Evolutionary conservation across 2,329 filamentous ascomycete genomes (phyloP).

Genomic region (Calonectria pteridis): DNA sequence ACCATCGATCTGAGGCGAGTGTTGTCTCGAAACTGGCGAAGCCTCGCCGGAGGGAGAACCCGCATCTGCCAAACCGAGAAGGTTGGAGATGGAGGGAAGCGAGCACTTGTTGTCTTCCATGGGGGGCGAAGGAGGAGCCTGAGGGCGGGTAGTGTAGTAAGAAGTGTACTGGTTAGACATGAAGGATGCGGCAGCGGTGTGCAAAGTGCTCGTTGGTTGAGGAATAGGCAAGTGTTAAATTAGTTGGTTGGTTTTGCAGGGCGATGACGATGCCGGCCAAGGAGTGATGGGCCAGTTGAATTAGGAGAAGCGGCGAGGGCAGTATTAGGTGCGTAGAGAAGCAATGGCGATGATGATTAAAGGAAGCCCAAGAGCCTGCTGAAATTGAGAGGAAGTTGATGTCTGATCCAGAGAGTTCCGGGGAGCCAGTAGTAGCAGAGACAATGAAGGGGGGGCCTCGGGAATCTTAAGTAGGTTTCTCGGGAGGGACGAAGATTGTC

Average conservation of each 20-base stretch:
- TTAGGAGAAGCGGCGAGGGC: conserved; percentile 27
- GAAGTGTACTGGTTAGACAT: conserved; percentile 45
- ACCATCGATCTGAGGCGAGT: conserved; percentile 50
- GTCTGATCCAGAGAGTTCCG: conserved; percentile 31
- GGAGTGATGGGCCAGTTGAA: conserved; percentile 22
- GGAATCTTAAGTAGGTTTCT: conserved; percentile 48
- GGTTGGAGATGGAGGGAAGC: conserved; percentile 91
- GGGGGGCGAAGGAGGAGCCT: conserved; percentile 79
- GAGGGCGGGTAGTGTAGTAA: conserved; percentile 61
- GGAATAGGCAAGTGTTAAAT: conserved; percentile 21
- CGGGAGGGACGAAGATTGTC: conserved; percentile 44
- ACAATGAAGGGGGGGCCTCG: conserved; percentile 41
- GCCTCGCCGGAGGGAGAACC: conserved; percentile 70
- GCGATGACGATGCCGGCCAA: conserved; percentile 14
- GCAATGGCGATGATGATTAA: conserved; percentile 19
- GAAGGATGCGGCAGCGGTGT: conserved; percentile 44
- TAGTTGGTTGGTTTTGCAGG: conserved; percentile 30
- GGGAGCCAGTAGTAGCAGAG: conserved; percentile 34
- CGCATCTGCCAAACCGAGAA: conserved; percentile 85
- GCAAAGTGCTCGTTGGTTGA: conserved; percentile 25
- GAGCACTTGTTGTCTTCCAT: conserved; percentile 87
- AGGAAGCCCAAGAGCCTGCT: conserved; percentile 27
- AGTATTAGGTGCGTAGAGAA: conserved; percentile 23
- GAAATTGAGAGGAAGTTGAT: conserved; percentile 31
- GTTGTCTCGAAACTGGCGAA: conserved; percentile 60